Base-by-base conservation (phyloP, 495 filamentous ascomycete genomes). In the Pseudomonodictys pantanalensis region DNA sequence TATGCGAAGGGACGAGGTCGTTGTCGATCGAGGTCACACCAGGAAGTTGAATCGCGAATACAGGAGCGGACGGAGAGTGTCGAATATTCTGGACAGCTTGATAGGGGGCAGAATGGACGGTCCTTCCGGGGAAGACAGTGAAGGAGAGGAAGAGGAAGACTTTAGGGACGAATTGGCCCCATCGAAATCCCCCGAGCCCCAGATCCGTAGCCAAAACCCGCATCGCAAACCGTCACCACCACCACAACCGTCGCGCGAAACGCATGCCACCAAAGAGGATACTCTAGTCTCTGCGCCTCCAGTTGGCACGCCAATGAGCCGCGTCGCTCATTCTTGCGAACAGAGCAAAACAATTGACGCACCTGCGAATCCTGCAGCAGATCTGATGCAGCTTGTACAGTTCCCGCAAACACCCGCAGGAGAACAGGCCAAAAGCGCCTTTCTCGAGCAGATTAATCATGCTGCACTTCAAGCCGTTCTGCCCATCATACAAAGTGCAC, bases 11-110 rank as follows among this genome's bases (percentile, higher is more conserved):
- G 90, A 88, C 20, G 75, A 88, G 42, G 84, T 98, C 25, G 78
- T 92, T 12, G 86, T 96, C 29, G 79, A 97, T 70, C 92, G 95
- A 78, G 92, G 93, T 2, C 92, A 97, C 75, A 67, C 95, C 10
- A 30, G 49, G 46, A 45, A 58, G 12, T 18, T 41, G 17, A 68
- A 72, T 59, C 50, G 39, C 20, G 52, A 70, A 33, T 62, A 69
- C 26, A 52, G 30, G 4, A 58, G 66, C 4, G 29, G 56, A 18
- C 23, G 41, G 7, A 20, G 58, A 45, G 54, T 65, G 12, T 47
- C 42, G 7, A 53, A 58, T 12, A 60, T 71, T 22, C 29, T 71
- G 17, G 52, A 57, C 18, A 63, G 55, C 43, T 63, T 73, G 23
- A 50, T 66, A 22, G 51, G 22, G 10, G 58, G 57, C 52, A 24